phyloP scores from a whole-genome alignment of 257 asterid genomes.

The Solanum chaucha region DNA sequence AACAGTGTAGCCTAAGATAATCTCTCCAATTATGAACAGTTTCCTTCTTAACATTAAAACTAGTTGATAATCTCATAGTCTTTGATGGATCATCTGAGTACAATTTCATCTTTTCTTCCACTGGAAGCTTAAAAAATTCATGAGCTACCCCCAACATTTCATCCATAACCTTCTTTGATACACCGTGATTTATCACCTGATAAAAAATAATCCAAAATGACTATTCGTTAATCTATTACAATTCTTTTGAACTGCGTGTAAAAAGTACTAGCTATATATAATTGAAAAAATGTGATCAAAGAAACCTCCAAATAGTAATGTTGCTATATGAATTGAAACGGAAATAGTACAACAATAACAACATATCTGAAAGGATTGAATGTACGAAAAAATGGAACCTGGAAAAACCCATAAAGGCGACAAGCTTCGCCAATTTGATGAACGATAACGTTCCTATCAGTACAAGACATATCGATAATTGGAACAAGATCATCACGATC shows the following conservation, averaged over 20 bases:
- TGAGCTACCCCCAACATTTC: conserved; percentile 40
- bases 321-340: not conserved
- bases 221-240: not conserved
- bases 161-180: conserved; percentile 33
- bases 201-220: not conserved
- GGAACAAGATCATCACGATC: conserved; percentile 48
- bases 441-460: conserved; percentile 19
- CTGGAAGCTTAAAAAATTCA: conserved; percentile 48
- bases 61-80: conserved; percentile 68
- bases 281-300: not conserved
- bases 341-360: not conserved
- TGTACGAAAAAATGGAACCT: conserved; percentile 21
- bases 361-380: not conserved
- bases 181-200: conserved; percentile 72
- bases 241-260: not conserved
- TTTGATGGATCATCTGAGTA: conserved; percentile 72
- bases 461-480: conserved; percentile 33
- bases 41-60: conserved; percentile 58
- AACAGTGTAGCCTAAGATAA: conserved; percentile 67
- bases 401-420: conserved; percentile 54
- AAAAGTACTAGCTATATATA: not conserved
- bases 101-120: conserved; percentile 72
- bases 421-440: conserved; percentile 59
- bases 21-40: conserved; percentile 74
- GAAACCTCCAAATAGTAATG: not conserved